phyloP scores from a whole-genome alignment of 2,329 filamentous ascomycete species.

The Diaporthe sp. region DNA sequence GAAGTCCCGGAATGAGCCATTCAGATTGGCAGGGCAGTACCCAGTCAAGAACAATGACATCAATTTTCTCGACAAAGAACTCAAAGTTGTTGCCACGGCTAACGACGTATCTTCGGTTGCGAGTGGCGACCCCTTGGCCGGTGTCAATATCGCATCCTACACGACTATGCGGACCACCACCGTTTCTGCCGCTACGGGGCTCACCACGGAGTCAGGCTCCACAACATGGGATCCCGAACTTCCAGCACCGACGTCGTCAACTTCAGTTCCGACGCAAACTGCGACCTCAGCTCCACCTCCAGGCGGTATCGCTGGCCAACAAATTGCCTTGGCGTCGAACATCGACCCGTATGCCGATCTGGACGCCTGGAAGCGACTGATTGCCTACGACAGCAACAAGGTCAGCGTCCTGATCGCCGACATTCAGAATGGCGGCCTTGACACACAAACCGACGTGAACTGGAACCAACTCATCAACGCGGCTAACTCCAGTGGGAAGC shows the following conservation, averaged over 20 bases:
- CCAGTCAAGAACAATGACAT: not conserved
- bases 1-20: not conserved
- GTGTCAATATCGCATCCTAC: not conserved
- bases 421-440: not conserved
- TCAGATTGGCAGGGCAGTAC: not conserved
- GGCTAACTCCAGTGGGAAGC: not conserved
- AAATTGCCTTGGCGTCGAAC: not conserved
- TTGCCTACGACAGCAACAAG: not conserved
- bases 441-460: not conserved
- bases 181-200: not conserved
- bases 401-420: not conserved
- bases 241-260: not conserved
- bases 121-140: not conserved
- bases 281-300: not conserved
- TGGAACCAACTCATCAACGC: not conserved
- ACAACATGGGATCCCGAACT: not conserved
- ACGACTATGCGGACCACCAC: not conserved
- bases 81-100: not conserved
- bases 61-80: not conserved
- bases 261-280: not conserved
- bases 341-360: not conserved
- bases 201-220: not conserved
- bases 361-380: not conserved
- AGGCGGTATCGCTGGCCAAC: not conserved
- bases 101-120: not conserved